Conservation (phyloP, 2,329 filamentous ascomycete species). For the Coniochaeta sp. region DNA sequence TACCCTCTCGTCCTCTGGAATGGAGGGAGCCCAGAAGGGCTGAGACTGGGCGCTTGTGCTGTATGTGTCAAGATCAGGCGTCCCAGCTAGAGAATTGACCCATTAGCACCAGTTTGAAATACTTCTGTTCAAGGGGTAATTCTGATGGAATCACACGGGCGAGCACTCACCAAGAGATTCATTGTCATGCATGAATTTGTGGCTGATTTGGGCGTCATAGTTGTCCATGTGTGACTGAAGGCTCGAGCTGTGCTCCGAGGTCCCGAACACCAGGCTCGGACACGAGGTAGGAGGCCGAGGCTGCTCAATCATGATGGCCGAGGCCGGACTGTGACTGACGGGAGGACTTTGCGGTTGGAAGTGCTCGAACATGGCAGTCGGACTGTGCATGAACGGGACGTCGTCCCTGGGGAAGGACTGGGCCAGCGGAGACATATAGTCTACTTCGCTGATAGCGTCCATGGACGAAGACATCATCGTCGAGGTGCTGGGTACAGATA, state of each 20-base stretch:
- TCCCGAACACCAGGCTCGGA: conserved; percentile 53
- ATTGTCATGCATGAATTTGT: conserved; percentile 46
- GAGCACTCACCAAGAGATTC: conserved; percentile 48
- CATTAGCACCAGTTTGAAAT: not conserved
- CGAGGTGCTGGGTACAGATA: conserved; percentile 28
- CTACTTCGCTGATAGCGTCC: conserved; percentile 54
- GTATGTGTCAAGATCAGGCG: conserved; percentile 45
- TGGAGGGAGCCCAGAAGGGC: conserved; percentile 38
- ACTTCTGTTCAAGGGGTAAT: not conserved
- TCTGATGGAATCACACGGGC: not conserved
- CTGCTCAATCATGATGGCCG: conserved; percentile 48
- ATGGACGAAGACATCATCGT: conserved; percentile 47
- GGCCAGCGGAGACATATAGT: conserved; percentile 51
- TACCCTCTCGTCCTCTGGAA: conserved; percentile 36
- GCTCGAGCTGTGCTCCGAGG: conserved; percentile 53
- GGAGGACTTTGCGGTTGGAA: conserved; percentile 46
- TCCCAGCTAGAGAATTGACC: conserved; percentile 28
- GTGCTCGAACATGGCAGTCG: conserved; percentile 49
- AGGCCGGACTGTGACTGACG: conserved; percentile 47
- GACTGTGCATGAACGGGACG: conserved; percentile 47
- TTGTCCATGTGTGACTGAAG: conserved; percentile 52
- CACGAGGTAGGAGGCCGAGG: conserved; percentile 50
- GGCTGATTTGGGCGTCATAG: conserved; percentile 47
- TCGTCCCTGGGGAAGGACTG: conserved; percentile 49
- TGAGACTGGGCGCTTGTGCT: conserved; percentile 41